A percentile compares a stretch with the other conserved stretches of the same genome.
Evolutionary conservation across 1,284 basidiomycete species (phyloP).

Genomic region (Polyporus tsugae): DNA sequence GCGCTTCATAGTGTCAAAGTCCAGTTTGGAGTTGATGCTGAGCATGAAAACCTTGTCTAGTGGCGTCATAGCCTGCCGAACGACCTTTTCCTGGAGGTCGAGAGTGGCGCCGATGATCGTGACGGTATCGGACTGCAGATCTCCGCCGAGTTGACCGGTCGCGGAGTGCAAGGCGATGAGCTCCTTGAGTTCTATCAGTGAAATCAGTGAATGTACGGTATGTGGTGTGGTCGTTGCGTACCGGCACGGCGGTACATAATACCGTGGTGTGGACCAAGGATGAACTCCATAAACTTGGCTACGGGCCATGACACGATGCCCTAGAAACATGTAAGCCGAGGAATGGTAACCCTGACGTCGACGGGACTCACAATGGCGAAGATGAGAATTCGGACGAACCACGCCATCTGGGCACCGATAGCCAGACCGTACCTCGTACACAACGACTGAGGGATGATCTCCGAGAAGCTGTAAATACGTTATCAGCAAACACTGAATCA

Average conservation of each 20-base stretch:
- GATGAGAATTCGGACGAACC: constrained; percentile 76
- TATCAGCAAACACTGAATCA: constrained; percentile 7
- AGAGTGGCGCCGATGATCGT: constrained; percentile 80
- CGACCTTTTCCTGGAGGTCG: constrained; percentile 70
- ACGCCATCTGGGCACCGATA: constrained; percentile 90
- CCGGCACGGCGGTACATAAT: constrained; percentile 60
- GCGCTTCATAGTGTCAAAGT: constrained; percentile 77
- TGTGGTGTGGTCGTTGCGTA: constrained; percentile 6
- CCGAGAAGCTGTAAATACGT: constrained; percentile 69
- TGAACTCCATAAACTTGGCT: constrained; percentile 70
- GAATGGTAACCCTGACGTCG: background rate
- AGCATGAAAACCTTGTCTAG: constrained; percentile 85
- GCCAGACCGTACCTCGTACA: constrained; percentile 93
- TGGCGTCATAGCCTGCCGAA: constrained; percentile 76
- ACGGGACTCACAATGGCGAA: constrained; percentile 62
- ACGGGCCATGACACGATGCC: constrained; percentile 85
- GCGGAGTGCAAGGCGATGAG: constrained; percentile 74
- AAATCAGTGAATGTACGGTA: background rate
- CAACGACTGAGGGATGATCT: constrained; percentile 90
- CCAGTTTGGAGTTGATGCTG: constrained; percentile 78
- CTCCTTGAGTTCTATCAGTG: constrained; percentile 65
- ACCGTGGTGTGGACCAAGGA: constrained; percentile 68
- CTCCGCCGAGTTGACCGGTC: constrained; percentile 64
- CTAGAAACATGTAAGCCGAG: constrained; percentile 43
- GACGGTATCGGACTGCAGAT: constrained; percentile 75